Percentiles rank a stretch among this genome's conserved stretches.
phyloP scores from a whole-genome alignment of 2,329 filamentous ascomycete species.

The Pseudogymnoascus sp. region DNA sequence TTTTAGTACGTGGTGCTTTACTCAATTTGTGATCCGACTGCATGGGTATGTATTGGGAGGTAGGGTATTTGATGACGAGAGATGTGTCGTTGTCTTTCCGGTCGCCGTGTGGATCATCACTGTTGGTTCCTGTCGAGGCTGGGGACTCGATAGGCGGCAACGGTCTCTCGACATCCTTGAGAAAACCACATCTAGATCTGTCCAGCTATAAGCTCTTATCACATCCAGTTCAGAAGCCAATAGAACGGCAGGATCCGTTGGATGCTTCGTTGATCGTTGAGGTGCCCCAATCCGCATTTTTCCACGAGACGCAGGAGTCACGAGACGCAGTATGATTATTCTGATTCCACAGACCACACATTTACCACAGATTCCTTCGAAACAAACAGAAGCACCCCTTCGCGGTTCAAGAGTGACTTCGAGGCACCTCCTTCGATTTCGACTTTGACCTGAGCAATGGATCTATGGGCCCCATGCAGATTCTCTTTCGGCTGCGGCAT shows the following conservation, averaged over 20 bases:
- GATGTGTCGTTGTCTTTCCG: too few species aligned
- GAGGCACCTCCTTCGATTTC: background rate
- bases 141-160: background rate
- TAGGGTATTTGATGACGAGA: too few species aligned
- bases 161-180: background rate
- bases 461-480: background rate
- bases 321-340: too few species aligned
- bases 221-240: background rate
- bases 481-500: background rate
- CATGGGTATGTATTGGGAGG: too few species aligned
- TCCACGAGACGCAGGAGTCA: background rate
- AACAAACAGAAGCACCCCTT: background rate
- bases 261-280: conserved; percentile 8
- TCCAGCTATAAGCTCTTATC: conserved; percentile 3
- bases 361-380: background rate
- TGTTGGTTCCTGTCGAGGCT: too few species aligned
- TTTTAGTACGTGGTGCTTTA: background rate
- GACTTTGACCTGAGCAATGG: background rate
- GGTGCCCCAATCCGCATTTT: background rate
- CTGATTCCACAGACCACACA: background rate
- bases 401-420: conserved; percentile 8
- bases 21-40: background rate
- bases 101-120: too few species aligned
- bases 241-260: background rate
- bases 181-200: background rate